A percentile compares a stretch with the other conserved stretches of the same genome.
phyloP scores from a whole-genome alignment of 2,329 filamentous ascomycete genomes.

The Microcyclosporella mali region DNA sequence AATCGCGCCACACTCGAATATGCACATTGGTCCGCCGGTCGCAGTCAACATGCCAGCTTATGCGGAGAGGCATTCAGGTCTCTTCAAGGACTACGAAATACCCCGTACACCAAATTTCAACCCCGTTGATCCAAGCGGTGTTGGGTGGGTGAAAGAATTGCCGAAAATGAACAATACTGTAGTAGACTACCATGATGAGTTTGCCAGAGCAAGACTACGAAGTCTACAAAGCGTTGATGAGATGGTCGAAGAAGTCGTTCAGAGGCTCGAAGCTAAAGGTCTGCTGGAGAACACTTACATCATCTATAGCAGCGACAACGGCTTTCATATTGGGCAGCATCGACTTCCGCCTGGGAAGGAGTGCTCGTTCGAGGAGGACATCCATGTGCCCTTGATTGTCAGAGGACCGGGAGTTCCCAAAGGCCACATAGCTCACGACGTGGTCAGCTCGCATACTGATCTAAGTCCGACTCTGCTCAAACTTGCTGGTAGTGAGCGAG shows the following conservation, averaged over 20 bases:
- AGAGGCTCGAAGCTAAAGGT: constrained; percentile 37
- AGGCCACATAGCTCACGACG: constrained; percentile 20
- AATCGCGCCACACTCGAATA: constrained; percentile 27
- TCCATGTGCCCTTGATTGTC: constrained; percentile 35
- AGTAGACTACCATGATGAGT: constrained; percentile 49
- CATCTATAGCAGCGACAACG: constrained; percentile 38
- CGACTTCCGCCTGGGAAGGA: constrained; percentile 35
- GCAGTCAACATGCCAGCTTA: constrained; percentile 16
- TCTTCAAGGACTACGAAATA: constrained; percentile 56
- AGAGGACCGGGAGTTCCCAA: constrained; percentile 33
- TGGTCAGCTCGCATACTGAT: constrained; percentile 35
- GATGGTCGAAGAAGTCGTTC: constrained; percentile 44
- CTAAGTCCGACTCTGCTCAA: constrained; percentile 34
- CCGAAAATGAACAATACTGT: constrained; percentile 41
- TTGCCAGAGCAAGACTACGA: constrained; percentile 46
- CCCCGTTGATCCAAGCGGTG: constrained; percentile 35
- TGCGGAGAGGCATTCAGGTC: constrained; percentile 48
- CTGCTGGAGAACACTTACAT: constrained; percentile 45
- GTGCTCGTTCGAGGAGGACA: constrained; percentile 34
- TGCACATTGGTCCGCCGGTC: constrained; percentile 9
- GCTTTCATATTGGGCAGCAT: constrained; percentile 35
- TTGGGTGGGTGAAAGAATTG: constrained; percentile 42
- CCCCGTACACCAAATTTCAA: constrained; percentile 58
- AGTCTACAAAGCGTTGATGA: constrained; percentile 51
- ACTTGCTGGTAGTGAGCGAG: constrained; percentile 28